A percentile compares a stretch with the other conserved stretches of the same genome.
phyloP scores from a whole-genome alignment of 78 protist species.

The Dictyostelium brefeldianum region DNA sequence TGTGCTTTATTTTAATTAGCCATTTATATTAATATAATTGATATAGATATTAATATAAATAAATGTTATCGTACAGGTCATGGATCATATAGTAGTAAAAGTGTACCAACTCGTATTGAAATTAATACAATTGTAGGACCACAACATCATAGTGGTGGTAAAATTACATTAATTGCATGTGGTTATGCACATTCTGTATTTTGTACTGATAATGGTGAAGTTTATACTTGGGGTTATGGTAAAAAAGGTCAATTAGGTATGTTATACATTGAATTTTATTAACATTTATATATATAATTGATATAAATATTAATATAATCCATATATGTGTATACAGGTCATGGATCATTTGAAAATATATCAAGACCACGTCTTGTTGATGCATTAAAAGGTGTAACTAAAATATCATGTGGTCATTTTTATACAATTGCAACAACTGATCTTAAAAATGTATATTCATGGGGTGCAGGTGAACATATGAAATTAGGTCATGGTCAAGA shows the following conservation, averaged over 20 bases:
- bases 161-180: conserved; percentile 36
- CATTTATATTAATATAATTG: too few species aligned
- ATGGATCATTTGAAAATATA: conserved; percentile 10
- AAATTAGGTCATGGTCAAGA: conserved; percentile 64
- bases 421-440: conserved; percentile 72
- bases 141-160: conserved; percentile 35
- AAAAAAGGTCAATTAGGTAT: conserved; percentile 64
- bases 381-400: conserved; percentile 35
- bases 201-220: conserved; percentile 75
- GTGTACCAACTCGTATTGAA: conserved; percentile 49
- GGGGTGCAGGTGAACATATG: conserved; percentile 82
- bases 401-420: conserved; percentile 70
- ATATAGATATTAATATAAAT: too few species aligned
- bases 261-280: too few species aligned
- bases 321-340: conserved; percentile 20
- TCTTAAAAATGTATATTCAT: conserved; percentile 56
- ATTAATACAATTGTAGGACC: conserved; percentile 22
- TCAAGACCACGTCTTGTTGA: conserved; percentile 39
- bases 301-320: too few species aligned
- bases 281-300: too few species aligned
- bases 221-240: conserved; percentile 68
- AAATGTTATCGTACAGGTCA: too few species aligned
- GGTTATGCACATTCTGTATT: conserved; percentile 65
- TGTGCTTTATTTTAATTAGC: too few species aligned
- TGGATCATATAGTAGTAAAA: conserved; percentile 4